Evolutionary conservation across 306 rosid species (phyloP).

Genomic region (Benincasa hispida): DNA sequence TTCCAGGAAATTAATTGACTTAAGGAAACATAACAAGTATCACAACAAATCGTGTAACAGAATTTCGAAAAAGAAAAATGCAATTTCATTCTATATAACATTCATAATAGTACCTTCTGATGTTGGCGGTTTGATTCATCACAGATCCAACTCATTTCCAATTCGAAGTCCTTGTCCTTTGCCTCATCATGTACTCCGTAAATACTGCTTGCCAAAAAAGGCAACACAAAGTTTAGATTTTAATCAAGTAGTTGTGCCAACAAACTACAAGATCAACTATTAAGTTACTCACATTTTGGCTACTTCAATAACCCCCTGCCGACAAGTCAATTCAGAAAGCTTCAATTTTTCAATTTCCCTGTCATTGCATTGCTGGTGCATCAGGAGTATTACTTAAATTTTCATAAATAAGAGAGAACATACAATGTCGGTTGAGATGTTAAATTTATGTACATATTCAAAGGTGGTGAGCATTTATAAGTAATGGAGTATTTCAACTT

Average conservation of each 20-base stretch:
- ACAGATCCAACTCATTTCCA: conserved; percentile 98
- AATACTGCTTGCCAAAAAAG: conserved; percentile 31
- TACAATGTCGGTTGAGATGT: not conserved
- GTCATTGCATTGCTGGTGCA: conserved; percentile 19
- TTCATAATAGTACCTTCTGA: conserved; percentile 43
- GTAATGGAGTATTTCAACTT: not conserved
- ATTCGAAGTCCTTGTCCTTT: conserved; percentile 88
- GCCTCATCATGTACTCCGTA: conserved; percentile 98
- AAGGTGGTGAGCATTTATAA: not conserved
- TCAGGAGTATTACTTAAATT: conserved; percentile 1
- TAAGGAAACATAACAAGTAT: not conserved
- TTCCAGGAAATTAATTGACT: not conserved
- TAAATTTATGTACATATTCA: not conserved
- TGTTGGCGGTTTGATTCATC: conserved; percentile 92
- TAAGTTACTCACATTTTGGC: conserved; percentile 80
- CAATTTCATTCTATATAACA: not conserved
- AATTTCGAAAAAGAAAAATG: not conserved
- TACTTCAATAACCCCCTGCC: conserved; percentile 90
- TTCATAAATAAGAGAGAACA: not conserved
- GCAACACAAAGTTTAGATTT: not conserved
- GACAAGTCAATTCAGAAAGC: conserved; percentile 87
- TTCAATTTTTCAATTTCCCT: conserved; percentile 93
- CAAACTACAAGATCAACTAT: not conserved
- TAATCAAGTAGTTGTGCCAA: conserved; percentile 1
- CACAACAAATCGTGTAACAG: not conserved